Percentiles rank a stretch among this genome's conserved stretches.
Conservation (phyloP, 257 asterid species). For the Nicotiana attenuata region DNA sequence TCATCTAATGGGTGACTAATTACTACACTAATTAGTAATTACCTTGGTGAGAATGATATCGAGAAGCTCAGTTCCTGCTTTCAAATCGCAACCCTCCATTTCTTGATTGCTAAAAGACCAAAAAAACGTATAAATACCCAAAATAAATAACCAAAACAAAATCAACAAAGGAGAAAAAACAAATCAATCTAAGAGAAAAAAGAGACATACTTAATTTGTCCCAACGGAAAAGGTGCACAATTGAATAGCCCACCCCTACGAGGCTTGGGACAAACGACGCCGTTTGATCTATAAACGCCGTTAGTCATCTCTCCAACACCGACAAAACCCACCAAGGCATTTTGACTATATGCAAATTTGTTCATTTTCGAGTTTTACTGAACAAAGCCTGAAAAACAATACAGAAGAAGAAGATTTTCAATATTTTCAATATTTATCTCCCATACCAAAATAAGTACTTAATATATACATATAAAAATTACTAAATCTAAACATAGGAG, state of each 20-base stretch:
- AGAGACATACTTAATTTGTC: slow-evolving; percentile 24
- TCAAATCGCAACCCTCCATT: slow-evolving; percentile 34
- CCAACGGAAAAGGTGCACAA: slow-evolving; percentile 10
- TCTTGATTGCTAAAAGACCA: slow-evolving; percentile 21
- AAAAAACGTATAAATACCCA: not conserved
- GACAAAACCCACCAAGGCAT: not conserved
- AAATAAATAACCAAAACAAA: not conserved
- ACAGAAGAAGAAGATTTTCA: not conserved
- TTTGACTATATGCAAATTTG: not conserved
- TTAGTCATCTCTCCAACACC: not conserved
- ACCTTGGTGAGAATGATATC: slow-evolving; percentile 55
- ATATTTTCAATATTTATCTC: not conserved
- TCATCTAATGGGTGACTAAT: not conserved
- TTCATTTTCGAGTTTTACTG: not conserved
- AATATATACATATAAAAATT: not conserved
- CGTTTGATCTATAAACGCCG: slow-evolving; percentile 1
- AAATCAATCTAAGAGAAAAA: not conserved
- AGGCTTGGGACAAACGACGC: slow-evolving; percentile 50
- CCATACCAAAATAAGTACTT: not conserved
- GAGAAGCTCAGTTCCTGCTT: slow-evolving; percentile 43
- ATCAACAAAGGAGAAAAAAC: not conserved
- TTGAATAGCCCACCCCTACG: slow-evolving; percentile 19
- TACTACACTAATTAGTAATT: not conserved
- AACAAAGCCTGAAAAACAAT: not conserved
- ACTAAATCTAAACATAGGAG: not conserved